These are phyloP conservation scores for Fonsecaea erecta DNA, from an alignment of 2,329 filamentous ascomycete species.

Conservation along the genomic window DNA sequence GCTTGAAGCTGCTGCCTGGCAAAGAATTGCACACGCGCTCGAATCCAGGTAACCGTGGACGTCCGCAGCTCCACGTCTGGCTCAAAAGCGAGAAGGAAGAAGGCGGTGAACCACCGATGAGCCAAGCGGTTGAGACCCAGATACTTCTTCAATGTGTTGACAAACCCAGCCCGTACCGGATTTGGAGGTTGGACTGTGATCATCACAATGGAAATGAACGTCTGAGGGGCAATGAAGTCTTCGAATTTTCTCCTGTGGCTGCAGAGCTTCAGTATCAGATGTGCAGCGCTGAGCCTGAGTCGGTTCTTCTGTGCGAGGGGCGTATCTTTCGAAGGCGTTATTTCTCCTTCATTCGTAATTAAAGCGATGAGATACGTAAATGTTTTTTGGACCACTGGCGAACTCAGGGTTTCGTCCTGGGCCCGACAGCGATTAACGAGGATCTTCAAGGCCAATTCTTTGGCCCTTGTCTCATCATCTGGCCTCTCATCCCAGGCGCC, in stretches of 20 bases:
- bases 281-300: slow-evolving; percentile 80
- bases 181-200: slow-evolving; percentile 77
- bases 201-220: slow-evolving; percentile 81
- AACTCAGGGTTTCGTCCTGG: slow-evolving; percentile 58
- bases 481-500: slow-evolving; percentile 71
- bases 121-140: slow-evolving; percentile 73
- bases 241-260: slow-evolving; percentile 73
- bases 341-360: slow-evolving; percentile 75
- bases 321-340: slow-evolving; percentile 75
- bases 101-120: slow-evolving; percentile 81
- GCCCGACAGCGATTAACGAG: slow-evolving; percentile 83
- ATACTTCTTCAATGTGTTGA: slow-evolving; percentile 88
- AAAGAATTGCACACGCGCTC: slow-evolving; percentile 74
- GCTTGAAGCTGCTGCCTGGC: slow-evolving; percentile 52
- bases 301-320: slow-evolving; percentile 77
- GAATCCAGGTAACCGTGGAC: slow-evolving; percentile 84
- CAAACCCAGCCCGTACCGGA: slow-evolving; percentile 77
- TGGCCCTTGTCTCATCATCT: slow-evolving; percentile 81
- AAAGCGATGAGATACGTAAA: slow-evolving; percentile 80
- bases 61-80: slow-evolving; percentile 74
- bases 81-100: slow-evolving; percentile 92
- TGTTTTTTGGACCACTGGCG: slow-evolving; percentile 65
- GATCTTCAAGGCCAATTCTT: slow-evolving; percentile 80
- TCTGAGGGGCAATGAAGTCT: slow-evolving; percentile 69
- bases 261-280: slow-evolving; percentile 82